Conservation (phyloP, 1,139 yeast species). For the Hemisphaericaspora xylofermentans region DNA sequence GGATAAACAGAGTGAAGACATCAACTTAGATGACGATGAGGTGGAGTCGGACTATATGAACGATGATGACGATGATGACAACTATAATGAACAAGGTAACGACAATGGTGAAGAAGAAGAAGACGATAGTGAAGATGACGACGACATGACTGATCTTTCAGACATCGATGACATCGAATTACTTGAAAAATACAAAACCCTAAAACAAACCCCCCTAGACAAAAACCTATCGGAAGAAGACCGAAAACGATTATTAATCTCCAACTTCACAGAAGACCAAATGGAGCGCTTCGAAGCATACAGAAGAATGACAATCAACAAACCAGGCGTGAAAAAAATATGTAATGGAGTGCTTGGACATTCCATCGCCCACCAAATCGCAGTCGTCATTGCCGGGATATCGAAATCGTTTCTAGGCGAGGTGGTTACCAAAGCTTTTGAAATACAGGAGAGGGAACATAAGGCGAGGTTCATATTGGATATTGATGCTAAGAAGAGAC, state of each 20-base stretch:
- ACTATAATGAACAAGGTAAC: conserved; percentile 25
- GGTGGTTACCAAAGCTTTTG: conserved; percentile 77
- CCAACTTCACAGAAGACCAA: conserved; percentile 77
- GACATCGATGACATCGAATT: conserved; percentile 40
- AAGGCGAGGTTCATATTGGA: conserved; percentile 42
- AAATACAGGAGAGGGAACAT: conserved; percentile 56
- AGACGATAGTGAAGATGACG: conserved; percentile 14
- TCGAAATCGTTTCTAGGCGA: conserved; percentile 89
- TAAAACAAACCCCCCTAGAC: conserved; percentile 25
- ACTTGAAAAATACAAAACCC: conserved; percentile 29
- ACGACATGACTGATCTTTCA: conserved; percentile 26
- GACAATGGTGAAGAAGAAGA: conserved; percentile 8
- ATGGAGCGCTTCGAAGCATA: conserved; percentile 86
- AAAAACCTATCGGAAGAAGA: conserved; percentile 43
- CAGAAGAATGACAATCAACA: conserved; percentile 78
- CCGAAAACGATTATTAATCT: conserved; percentile 62
- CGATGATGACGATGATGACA: conserved; percentile 18
- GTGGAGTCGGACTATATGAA: too few species aligned
- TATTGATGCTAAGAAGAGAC: conserved; percentile 36
- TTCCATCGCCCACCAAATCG: conserved; percentile 78
- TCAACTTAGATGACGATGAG: not conserved
- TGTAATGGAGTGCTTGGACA: conserved; percentile 82
- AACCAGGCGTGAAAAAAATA: conserved; percentile 75
- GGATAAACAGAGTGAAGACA: conserved; percentile 15
- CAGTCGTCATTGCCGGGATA: conserved; percentile 81